Evolutionary conservation across 2,329 filamentous ascomycete genomes (phyloP), one percentile per base, ranked within the genome.

Genomic region (Dothiorella sarmentorum): DNA sequence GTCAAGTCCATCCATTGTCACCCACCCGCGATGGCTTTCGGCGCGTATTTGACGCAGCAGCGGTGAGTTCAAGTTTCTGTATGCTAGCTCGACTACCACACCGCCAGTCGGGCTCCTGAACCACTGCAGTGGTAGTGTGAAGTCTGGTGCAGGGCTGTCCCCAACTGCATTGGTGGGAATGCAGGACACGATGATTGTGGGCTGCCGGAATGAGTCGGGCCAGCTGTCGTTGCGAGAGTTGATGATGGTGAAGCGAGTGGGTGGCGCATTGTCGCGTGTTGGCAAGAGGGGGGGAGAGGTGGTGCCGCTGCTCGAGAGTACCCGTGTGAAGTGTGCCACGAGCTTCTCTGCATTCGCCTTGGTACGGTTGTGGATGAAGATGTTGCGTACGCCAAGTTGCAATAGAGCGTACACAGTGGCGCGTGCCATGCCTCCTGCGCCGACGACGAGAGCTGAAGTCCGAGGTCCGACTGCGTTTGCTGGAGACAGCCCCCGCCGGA

Each of bases 351-450:
- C 88, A 52, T 87, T 87, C n/a, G 78, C 76, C 2, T 80, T 62
- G 0, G 88, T 91, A 26, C 89, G 80, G 66, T 93, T 92, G 69
- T 83, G 86, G 20, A 93, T 82, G 63, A 88, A 85, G 47, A 93
- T 88, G 63, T 89, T 88, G 61, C 84, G 84, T 49, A 91, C 88
- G 3, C 89, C 89, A 7, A 92, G 78, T 65, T 89, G 87, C 22
- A 92, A 78, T 82, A 93, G 85, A 1, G 89, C 85, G 65, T 93
- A 93, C 2, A 90, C 82, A 2, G 88, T 87, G 3, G 89, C 88
- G 61, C 89, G 81, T 7, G 87, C 89, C 88, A 92, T 92, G 6
- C 89, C 89, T 42, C 82, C 82, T n/a, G 82, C 81, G 9, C 82
- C 82, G 62, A 83, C 76, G 3, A 85, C 75, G 3, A 85, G 69